These are phyloP conservation scores for Epichloe uncinata DNA, from an alignment of 2,329 filamentous ascomycete species.

Conservation along the genomic window DNA sequence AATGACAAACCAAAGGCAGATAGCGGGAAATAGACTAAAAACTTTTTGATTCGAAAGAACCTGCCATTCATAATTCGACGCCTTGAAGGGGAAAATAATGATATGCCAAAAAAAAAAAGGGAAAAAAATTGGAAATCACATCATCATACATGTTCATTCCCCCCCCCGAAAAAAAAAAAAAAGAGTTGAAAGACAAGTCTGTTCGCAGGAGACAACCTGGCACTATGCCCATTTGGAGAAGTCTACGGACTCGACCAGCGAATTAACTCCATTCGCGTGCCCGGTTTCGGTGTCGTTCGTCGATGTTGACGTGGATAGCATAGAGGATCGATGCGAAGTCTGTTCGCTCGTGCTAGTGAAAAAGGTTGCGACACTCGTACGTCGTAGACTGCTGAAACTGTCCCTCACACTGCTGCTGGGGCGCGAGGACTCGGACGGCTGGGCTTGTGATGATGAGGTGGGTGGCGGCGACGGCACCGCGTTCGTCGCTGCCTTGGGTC, in stretches of 20 bases:
- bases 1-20: background rate
- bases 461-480: conserved; percentile 15
- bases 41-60: conserved; percentile 1
- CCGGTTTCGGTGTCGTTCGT: conserved; percentile 41
- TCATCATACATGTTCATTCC: conserved; percentile 1
- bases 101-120: background rate
- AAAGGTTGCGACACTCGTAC: conserved; percentile 53
- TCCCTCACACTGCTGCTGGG: conserved; percentile 33
- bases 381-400: conserved; percentile 45
- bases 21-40: background rate
- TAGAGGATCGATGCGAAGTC: conserved; percentile 44
- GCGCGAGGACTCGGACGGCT: conserved; percentile 7
- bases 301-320: conserved; percentile 37
- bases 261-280: conserved; percentile 16
- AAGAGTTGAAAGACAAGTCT: background rate
- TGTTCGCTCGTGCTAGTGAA: conserved; percentile 44
- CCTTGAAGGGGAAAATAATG: background rate
- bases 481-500: conserved; percentile 23
- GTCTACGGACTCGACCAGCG: conserved; percentile 24
- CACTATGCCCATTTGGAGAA: conserved; percentile 25
- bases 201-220: background rate
- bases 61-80: background rate
- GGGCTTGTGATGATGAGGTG: conserved; percentile 12
- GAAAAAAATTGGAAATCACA: background rate
- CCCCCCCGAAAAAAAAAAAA: no score